Conservation (phyloP, 2,329 filamentous ascomycete species). For the Massarina eburnea region DNA sequence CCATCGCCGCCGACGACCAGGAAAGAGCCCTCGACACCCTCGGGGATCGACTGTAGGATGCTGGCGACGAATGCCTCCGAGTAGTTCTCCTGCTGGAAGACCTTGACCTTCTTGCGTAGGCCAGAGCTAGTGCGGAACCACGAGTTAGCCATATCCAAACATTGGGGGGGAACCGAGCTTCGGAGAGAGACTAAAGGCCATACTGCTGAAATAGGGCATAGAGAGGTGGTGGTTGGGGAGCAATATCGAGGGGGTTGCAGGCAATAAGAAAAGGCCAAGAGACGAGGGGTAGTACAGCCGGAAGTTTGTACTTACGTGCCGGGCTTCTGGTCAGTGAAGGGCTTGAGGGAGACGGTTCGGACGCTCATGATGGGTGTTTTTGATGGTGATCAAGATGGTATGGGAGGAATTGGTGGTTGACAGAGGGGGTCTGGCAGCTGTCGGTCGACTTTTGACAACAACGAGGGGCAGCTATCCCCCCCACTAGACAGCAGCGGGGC, state of each 20-base stretch:
- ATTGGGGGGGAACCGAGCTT: constrained; percentile 11
- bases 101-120: constrained; percentile 97
- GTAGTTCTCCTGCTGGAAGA: constrained; percentile 95
- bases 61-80: constrained; percentile 93
- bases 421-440: constrained; percentile 18
- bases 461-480: constrained; percentile 25
- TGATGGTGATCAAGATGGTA: constrained; percentile 22
- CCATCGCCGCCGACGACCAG: constrained; percentile 98
- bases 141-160: constrained; percentile 27
- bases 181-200: constrained; percentile 6
- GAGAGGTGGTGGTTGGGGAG: constrained; percentile 6
- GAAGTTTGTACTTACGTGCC: constrained; percentile 78
- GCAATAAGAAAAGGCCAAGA: neutral
- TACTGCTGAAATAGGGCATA: constrained; percentile 8
- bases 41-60: constrained; percentile 93
- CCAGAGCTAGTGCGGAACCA: constrained; percentile 68
- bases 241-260: constrained; percentile 15
- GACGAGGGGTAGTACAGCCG: neutral
- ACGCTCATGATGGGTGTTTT: constrained; percentile 58
- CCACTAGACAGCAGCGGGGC: neutral
- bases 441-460: constrained; percentile 27
- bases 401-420: constrained; percentile 18
- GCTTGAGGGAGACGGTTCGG: constrained; percentile 78
- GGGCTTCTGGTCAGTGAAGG: constrained; percentile 96
- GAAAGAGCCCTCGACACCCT: constrained; percentile 83